phyloP scores from a whole-genome alignment of 805 yeast genomes.

The Candida piceae region DNA sequence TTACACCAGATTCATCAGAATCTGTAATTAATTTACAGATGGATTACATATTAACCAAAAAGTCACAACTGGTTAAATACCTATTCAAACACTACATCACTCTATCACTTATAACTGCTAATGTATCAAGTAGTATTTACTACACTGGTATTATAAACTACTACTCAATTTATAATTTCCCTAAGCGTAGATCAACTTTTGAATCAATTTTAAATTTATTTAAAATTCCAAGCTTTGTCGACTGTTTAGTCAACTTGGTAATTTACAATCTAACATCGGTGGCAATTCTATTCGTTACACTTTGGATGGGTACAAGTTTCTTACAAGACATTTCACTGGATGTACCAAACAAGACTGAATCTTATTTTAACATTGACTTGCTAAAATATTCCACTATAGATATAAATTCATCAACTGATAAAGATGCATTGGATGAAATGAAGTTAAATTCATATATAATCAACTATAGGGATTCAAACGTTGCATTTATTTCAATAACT shows the following conservation, averaged over 20 bases:
- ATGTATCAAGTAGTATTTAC: background rate
- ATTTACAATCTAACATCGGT: conserved; percentile 25
- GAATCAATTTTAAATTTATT: conserved; percentile 13
- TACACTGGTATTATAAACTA: background rate
- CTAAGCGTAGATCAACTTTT: conserved; percentile 5
- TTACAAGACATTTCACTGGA: conserved; percentile 37
- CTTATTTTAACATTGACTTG: conserved; percentile 49
- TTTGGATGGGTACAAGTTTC: conserved; percentile 40
- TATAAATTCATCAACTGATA: conserved; percentile 7
- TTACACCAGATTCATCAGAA: conserved; percentile 54
- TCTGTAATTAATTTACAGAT: conserved; percentile 61
- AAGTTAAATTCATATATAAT: conserved; percentile 48
- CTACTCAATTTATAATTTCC: conserved; percentile 9
- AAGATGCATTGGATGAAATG: conserved; percentile 20
- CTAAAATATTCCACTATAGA: conserved; percentile 35
- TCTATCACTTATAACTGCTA: conserved; percentile 5
- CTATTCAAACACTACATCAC: conserved; percentile 45
- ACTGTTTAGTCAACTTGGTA: conserved; percentile 29
- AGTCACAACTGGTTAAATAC: conserved; percentile 40
- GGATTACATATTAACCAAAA: conserved; percentile 49
- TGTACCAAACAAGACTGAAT: conserved; percentile 31
- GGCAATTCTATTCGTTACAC: conserved; percentile 36
- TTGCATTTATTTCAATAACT: conserved; percentile 51
- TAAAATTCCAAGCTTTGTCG: conserved; percentile 18
- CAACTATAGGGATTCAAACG: conserved; percentile 64